Percentiles rank a stretch among this genome's conserved stretches.
Evolutionary conservation across 1,284 basidiomycete genomes (phyloP).

Genomic region (Apiotrichum domesticum): DNA sequence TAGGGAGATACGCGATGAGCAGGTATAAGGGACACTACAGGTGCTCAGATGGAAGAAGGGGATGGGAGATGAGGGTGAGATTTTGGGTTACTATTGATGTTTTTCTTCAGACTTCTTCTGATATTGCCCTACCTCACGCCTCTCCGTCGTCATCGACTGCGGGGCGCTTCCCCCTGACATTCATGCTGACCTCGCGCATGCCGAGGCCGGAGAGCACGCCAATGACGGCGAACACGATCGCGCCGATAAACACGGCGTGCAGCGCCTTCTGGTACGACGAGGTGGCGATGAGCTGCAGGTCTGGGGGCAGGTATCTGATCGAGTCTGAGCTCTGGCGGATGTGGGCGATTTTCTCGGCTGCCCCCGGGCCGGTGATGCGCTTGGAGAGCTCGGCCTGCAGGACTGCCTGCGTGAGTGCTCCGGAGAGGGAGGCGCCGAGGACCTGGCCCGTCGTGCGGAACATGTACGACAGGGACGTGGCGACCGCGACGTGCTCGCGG

Average conservation of each 20-base stretch:
- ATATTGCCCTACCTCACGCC: too few relatives aligned
- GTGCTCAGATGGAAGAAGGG: too few relatives aligned
- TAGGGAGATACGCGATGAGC: too few relatives aligned
- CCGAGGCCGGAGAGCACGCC: conserved; percentile 29
- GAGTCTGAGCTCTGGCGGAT: conserved; percentile 73
- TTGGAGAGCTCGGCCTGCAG: conserved; percentile 59
- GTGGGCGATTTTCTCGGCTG: conserved; percentile 51
- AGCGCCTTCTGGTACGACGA: conserved; percentile 77
- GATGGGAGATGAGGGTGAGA: too few relatives aligned
- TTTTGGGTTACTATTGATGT: too few relatives aligned
- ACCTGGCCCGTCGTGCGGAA: conserved; percentile 87
- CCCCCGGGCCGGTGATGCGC: conserved; percentile 66
- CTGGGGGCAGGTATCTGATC: conserved; percentile 64
- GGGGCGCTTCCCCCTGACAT: too few relatives aligned
- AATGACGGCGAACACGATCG: conserved; percentile 48
- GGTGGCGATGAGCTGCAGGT: conserved; percentile 62
- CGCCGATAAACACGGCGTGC: conserved; percentile 76
- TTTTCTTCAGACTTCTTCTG: too few relatives aligned
- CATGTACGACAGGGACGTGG: conserved; percentile 81
- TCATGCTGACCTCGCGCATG: conserved; percentile 37
- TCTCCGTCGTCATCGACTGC: too few relatives aligned
- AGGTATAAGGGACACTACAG: too few relatives aligned
- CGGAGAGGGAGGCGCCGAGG: conserved; percentile 76
- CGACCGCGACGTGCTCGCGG: conserved; percentile 54
- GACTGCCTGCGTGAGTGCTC: conserved; percentile 69